Conservation (phyloP, 163 green algal genomes). For the Coccomyxa subellipsoidea region DNA sequence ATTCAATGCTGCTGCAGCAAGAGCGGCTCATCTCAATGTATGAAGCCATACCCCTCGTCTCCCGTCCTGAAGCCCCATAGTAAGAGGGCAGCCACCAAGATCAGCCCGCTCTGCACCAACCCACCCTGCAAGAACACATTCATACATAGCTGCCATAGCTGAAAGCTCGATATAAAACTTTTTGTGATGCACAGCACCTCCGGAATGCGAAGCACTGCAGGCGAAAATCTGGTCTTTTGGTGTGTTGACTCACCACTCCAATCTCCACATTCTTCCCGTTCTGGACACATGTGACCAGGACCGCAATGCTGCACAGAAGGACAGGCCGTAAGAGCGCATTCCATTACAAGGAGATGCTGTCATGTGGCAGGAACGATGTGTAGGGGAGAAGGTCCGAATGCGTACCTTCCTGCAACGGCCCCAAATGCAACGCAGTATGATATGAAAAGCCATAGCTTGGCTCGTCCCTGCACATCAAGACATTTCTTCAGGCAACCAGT, state of each 20-base stretch:
- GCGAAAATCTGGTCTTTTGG: too few relatives aligned
- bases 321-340: too few relatives aligned
- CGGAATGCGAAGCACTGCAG: too few relatives aligned
- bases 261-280: constrained; percentile 33
- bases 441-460: constrained; percentile 19
- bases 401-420: constrained; percentile 21
- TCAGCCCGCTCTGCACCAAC: constrained; percentile 12
- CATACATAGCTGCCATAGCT: too few relatives aligned
- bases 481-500: not conserved
- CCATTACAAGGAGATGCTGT: too few relatives aligned
- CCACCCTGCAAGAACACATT: not conserved
- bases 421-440: constrained; percentile 29
- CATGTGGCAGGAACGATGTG: too few relatives aligned
- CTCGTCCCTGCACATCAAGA: constrained; percentile 15
- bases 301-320: constrained; percentile 27
- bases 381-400: too few relatives aligned
- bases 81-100: not conserved
- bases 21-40: not conserved
- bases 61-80: constrained; percentile 15
- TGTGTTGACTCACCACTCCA: constrained; percentile 16
- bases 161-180: too few relatives aligned
- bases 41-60: constrained; percentile 2
- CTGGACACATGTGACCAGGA: constrained; percentile 34
- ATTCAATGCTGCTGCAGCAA: not conserved
- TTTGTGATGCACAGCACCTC: too few relatives aligned